These are phyloP conservation scores for Aspergillus neotritici DNA, from an alignment of 2,329 filamentous ascomycete species.

Conservation along the genomic window DNA sequence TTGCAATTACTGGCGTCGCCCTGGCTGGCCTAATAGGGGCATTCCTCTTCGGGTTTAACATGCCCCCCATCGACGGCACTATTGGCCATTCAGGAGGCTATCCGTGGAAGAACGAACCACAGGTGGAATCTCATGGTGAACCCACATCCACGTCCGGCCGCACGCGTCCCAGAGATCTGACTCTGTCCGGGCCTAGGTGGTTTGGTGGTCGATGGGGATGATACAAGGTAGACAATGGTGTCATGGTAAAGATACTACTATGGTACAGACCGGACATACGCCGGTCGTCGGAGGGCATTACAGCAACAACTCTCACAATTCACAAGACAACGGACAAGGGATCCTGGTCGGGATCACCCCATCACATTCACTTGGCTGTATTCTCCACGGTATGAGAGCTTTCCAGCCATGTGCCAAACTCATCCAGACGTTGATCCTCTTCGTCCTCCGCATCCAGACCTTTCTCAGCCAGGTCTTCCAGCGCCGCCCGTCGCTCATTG, in stretches of 20 bases:
- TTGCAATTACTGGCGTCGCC: not conserved
- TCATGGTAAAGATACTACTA: not conserved
- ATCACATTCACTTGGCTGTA: conserved; percentile 16
- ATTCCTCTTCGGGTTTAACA: conserved; percentile 20
- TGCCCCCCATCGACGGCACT: conserved; percentile 6
- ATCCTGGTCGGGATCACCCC: not conserved
- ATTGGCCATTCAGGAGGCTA: conserved; percentile 15
- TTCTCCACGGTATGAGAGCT: conserved; percentile 22
- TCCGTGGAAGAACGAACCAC: conserved; percentile 26
- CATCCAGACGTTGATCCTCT: conserved; percentile 40
- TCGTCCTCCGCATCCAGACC: conserved; percentile 41
- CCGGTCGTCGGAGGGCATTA: not conserved
- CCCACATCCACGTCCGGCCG: not conserved
- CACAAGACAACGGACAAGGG: not conserved
- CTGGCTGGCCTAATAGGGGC: conserved; percentile 21
- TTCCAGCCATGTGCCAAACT: conserved; percentile 47
- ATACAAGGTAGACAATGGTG: not conserved
- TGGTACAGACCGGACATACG: not conserved
- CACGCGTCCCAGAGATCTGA: conserved; percentile 4
- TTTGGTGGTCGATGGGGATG: not conserved
- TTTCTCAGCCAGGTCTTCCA: conserved; percentile 45
- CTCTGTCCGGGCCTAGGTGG: too few relatives aligned
- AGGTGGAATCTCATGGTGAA: conserved; percentile 5
- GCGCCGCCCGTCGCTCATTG: conserved; percentile 40
- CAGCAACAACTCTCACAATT: not conserved